Conservation (phyloP, 768 basidiomycete genomes). For the Rhodosporidiobolus odoratus region DNA sequence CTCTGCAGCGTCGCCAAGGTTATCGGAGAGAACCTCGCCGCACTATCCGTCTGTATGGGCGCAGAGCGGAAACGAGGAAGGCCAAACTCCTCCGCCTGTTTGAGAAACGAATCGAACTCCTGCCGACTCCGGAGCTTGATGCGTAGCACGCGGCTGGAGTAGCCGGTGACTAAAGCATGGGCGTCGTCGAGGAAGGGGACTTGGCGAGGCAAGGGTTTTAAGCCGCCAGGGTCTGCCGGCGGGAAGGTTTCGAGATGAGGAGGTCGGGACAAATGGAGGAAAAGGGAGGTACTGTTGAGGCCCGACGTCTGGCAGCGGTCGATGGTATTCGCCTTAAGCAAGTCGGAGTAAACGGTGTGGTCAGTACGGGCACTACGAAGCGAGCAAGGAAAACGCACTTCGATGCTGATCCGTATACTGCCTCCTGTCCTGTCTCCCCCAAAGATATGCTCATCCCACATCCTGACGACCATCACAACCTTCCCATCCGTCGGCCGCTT, state of each 20-base stretch:
- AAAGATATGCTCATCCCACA: neutral
- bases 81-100: neutral
- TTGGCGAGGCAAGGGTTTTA: neutral
- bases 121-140: neutral
- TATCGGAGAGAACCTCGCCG: neutral
- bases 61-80: conserved; percentile 3
- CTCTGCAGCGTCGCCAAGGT: neutral
- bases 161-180: neutral
- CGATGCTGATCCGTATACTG: neutral
- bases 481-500: neutral
- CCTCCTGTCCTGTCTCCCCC: neutral
- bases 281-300: neutral
- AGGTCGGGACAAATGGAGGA: neutral
- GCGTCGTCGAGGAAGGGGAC: neutral
- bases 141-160: neutral
- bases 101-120: neutral
- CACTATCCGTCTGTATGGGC: neutral
- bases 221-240: neutral
- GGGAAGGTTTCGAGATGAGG: neutral
- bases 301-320: neutral
- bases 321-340: neutral
- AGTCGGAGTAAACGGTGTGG: neutral
- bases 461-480: neutral
- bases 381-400: neutral
- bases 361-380: neutral